Conservation (phyloP, 371 early-diverging fungal genomes). For the Fennellomyces sp. region DNA sequence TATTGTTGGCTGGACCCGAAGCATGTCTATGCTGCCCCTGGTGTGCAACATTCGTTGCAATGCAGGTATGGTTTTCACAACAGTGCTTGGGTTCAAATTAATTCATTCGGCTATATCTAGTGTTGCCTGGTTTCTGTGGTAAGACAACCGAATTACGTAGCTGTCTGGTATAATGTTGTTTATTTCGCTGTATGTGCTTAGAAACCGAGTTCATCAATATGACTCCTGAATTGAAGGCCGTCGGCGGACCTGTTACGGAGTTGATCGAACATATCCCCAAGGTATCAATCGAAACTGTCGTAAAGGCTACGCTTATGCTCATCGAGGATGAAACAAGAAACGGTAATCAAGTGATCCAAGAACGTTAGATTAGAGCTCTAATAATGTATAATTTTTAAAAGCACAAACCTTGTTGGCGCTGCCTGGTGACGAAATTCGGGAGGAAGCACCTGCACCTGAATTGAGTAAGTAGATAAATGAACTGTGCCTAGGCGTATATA, state of each 20-base stretch:
- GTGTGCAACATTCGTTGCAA: slow-evolving; percentile 44
- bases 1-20: slow-evolving; percentile 24
- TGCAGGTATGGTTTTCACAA: too few relatives aligned
- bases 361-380: background rate
- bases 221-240: background rate
- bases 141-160: too few relatives aligned
- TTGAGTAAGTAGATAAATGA: slow-evolving; percentile 9
- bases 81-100: too few relatives aligned
- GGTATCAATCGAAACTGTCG: slow-evolving; percentile 48
- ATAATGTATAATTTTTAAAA: background rate
- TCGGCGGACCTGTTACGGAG: background rate
- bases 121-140: too few relatives aligned
- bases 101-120: too few relatives aligned
- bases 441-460: background rate
- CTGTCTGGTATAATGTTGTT: too few relatives aligned
- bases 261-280: slow-evolving; percentile 17
- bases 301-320: slow-evolving; percentile 55
- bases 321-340: slow-evolving; percentile 50
- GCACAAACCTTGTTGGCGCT: slow-evolving; percentile 23
- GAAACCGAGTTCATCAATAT: background rate
- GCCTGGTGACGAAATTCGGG: slow-evolving; percentile 17
- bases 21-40: slow-evolving; percentile 16
- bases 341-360: slow-evolving; percentile 23
- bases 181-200: too few relatives aligned
- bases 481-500: background rate